Evolutionary conservation across 148 eudicot species (phyloP).

Genomic region (Suaeda aralocaspica): DNA sequence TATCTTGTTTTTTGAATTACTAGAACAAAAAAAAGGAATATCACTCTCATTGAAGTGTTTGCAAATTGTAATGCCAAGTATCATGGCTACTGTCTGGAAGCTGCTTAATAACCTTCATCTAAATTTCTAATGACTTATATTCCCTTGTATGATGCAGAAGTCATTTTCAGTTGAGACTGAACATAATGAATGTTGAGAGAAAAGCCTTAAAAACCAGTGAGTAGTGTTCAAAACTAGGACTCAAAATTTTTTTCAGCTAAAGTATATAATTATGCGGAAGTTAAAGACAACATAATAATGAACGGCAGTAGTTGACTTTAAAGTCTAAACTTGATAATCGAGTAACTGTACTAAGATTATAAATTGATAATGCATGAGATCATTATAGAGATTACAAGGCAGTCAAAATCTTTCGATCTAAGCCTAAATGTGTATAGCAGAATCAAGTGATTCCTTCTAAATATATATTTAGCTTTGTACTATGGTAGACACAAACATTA

Average conservation of each 20-base stretch:
- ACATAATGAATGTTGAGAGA: not conserved
- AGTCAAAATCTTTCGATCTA: no score
- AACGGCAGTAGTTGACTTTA: not conserved
- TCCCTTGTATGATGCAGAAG: not conserved
- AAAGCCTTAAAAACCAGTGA: not conserved
- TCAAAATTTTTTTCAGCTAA: not conserved
- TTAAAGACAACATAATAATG: not conserved
- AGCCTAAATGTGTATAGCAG: no score
- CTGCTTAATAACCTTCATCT: not conserved
- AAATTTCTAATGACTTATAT: not conserved
- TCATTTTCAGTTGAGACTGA: not conserved
- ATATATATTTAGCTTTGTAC: no score
- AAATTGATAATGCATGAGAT: no score
- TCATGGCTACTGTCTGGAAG: constrained; percentile 2
- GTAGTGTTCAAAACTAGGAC: not conserved
- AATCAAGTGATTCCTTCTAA: no score
- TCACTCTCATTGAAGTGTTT: not conserved
- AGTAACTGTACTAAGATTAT: no score
- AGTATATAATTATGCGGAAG: not conserved
- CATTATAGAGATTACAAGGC: no score
- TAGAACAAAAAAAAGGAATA: not conserved
- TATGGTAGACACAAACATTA: no score
- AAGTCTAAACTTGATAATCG: no score
- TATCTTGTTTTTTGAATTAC: not conserved
- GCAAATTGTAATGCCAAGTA: not conserved